Evolutionary conservation across 352 stramenopile species (phyloP), one percentile per base, ranked within the genome.

Genomic region (Globisporangium uncinulatum): DNA sequence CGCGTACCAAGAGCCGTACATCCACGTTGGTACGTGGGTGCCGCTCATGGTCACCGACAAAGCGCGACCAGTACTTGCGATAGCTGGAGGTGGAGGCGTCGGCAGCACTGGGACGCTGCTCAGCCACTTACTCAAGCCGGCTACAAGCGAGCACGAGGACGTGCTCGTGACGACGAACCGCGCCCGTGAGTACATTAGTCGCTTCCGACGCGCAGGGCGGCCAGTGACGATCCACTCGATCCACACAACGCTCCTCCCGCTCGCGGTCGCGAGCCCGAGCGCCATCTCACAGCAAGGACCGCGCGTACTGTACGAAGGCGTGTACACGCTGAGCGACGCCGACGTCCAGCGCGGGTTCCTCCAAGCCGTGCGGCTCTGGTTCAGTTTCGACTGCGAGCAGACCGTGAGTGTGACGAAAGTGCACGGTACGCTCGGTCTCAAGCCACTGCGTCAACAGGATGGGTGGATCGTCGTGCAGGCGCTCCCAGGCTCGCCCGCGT

Each of bases 401-500:
- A 89, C 82, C 3, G 74, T 89, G 51, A 87, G 75, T n/a, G 79
- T 88, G 34, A 89, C 75, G 37, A 92, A 92, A n/a, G 71, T 77
- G 32, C 76, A 84, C 21, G 79, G 82, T 4, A 69, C 77, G 15
- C 63, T 92, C 3, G 78, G 82, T 1, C 66, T 89, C 50, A 89
- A 88, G 54, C 79, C 77, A 0, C 61, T 92, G 41, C 79, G 79
- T 3, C 76, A 92, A 57, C 82, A 92, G 52, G 82, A 92, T 56
- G 76, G 79, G 1, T 89, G 76, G 79, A 78, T 92, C 42, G 77
- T 88, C 36, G 79, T 88, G 20, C 82, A 92, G 58, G 79, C 82
- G 2, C 57, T 89, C 17, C 71, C 75, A 4, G 75, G 77, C 0
- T 91, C 76, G 0, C 76, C 81, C 1, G 79, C 72, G 10, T 88